phyloP scores from a whole-genome alignment of 2,329 filamentous ascomycete species.

The Neonectria faginata region DNA sequence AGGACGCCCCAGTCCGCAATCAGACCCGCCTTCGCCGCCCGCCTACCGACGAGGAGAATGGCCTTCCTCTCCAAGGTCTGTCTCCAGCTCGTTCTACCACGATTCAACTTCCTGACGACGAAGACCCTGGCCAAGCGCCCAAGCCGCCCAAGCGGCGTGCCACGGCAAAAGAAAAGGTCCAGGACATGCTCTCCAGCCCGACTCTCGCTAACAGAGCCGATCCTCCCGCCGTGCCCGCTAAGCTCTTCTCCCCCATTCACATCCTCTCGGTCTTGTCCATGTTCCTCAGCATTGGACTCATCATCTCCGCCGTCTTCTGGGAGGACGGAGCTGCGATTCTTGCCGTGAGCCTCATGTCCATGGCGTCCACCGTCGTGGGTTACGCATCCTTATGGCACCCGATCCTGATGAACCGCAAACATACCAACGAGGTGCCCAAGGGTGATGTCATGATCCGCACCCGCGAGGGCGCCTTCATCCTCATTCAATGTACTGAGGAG shows the following conservation, averaged over 20 bases:
- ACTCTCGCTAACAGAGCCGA: slow-evolving; percentile 53
- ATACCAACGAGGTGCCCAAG: slow-evolving; percentile 60
- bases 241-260: slow-evolving; percentile 64
- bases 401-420: slow-evolving; percentile 62
- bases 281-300: slow-evolving; percentile 60
- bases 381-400: slow-evolving; percentile 70
- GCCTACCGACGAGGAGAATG: slow-evolving; percentile 31
- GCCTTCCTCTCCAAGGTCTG: slow-evolving; percentile 18
- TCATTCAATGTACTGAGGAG: slow-evolving; percentile 68
- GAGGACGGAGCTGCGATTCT: slow-evolving; percentile 51
- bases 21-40: slow-evolving; percentile 27
- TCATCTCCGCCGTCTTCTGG: slow-evolving; percentile 56
- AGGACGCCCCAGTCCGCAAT: slow-evolving; percentile 13
- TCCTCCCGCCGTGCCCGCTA: slow-evolving; percentile 61
- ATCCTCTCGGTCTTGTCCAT: slow-evolving; percentile 64
- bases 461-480: slow-evolving; percentile 68
- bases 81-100: slow-evolving; percentile 23
- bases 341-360: slow-evolving; percentile 63
- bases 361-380: slow-evolving; percentile 65
- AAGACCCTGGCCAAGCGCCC: slow-evolving; percentile 8
- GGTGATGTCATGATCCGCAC: slow-evolving; percentile 73
- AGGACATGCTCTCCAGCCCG: slow-evolving; percentile 58
- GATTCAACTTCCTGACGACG: slow-evolving; percentile 17
- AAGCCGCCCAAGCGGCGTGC: slow-evolving; percentile 43
- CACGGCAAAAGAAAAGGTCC: slow-evolving; percentile 56